Conservation (phyloP, 176 grass and related monocot genomes). For the Hyparrhenia diplandra region DNA sequence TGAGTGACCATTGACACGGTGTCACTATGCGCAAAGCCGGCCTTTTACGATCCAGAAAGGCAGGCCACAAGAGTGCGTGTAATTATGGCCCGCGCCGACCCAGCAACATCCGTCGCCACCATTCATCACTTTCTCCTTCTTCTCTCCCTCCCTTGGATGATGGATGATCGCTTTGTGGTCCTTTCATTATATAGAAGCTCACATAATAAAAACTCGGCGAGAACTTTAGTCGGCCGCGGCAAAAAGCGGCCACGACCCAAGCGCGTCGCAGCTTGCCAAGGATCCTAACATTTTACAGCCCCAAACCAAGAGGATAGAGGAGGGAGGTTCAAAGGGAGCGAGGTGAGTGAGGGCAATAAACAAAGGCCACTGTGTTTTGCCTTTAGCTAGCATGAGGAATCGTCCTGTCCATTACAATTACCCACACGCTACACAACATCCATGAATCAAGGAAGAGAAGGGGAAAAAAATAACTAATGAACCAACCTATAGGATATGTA, state of each 20-base stretch:
- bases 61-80: neutral
- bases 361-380: constrained; percentile 40
- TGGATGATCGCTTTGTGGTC: constrained; percentile 33
- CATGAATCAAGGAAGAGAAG: neutral
- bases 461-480: neutral
- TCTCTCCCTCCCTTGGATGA: too few species aligned
- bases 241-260: constrained; percentile 29
- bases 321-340: constrained; percentile 12
- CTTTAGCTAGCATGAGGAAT: constrained; percentile 52
- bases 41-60: constrained; percentile 16
- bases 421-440: constrained; percentile 37
- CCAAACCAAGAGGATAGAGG: neutral
- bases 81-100: constrained; percentile 45
- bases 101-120: neutral
- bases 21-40: constrained; percentile 13
- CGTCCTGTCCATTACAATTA: constrained; percentile 31
- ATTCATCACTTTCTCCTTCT: too few species aligned
- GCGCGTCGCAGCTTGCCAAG: neutral
- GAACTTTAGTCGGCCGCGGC: constrained; percentile 16
- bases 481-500: constrained; percentile 22
- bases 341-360: neutral
- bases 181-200: constrained; percentile 32
- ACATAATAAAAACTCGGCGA: neutral
- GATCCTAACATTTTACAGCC: constrained; percentile 8
- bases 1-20: constrained; percentile 9